These are phyloP conservation scores for Fragaria nilgerrensis DNA, from an alignment of 306 rosid species.

Conservation along the genomic window DNA sequence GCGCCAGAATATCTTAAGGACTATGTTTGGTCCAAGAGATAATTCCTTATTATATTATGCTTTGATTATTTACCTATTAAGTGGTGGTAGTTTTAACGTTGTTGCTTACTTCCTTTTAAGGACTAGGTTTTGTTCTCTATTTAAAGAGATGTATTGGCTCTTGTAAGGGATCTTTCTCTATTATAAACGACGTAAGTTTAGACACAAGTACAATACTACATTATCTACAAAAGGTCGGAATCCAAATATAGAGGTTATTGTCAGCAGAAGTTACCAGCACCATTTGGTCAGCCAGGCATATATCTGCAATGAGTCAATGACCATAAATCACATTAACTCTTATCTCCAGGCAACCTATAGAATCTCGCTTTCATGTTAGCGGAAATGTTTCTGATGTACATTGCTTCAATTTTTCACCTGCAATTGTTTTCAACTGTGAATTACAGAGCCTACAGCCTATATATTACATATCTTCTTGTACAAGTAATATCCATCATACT, in stretches of 20 bases:
- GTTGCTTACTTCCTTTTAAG: too few species aligned
- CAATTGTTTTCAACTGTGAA: conserved; percentile 23
- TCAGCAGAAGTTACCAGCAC: not conserved
- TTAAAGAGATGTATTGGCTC: too few species aligned
- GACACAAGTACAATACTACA: not conserved
- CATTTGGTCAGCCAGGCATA: not conserved
- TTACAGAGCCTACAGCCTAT: conserved; percentile 21
- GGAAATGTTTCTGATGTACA: conserved; percentile 23
- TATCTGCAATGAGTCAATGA: not conserved
- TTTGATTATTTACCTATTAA: too few species aligned
- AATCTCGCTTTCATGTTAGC: conserved; percentile 21
- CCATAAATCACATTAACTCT: not conserved
- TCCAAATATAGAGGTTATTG: not conserved
- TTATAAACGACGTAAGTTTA: not conserved
- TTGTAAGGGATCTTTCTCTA: too few species aligned
- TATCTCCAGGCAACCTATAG: conserved; percentile 1
- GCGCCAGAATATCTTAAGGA: too few species aligned
- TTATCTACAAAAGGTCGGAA: not conserved
- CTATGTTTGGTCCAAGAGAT: too few species aligned
- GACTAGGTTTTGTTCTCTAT: too few species aligned
- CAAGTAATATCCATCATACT: conserved; percentile 19
- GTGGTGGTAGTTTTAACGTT: too few species aligned
- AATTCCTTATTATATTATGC: too few species aligned
- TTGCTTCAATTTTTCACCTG: conserved; percentile 13
- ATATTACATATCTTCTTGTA: conserved; percentile 24